Conservation (phyloP, 306 rosid species). For the Purshia tridentata region DNA sequence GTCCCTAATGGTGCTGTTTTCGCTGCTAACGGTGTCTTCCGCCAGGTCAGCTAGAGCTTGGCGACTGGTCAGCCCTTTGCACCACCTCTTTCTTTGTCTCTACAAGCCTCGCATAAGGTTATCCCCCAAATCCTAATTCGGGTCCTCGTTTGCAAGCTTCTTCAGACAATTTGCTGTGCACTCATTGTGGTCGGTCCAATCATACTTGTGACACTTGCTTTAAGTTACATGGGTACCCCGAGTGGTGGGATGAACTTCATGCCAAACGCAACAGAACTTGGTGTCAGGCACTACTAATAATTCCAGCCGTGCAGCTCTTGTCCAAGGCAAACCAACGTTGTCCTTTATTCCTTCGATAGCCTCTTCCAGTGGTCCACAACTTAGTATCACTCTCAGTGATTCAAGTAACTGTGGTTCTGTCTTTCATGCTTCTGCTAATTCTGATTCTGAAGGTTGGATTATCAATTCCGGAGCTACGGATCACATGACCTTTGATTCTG, state of each 20-base stretch:
- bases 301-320: not conserved
- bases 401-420: not conserved
- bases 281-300: too few species aligned
- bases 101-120: too few species aligned
- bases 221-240: too few species aligned
- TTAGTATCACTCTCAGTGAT: not conserved
- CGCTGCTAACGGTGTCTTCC: too few species aligned
- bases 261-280: too few species aligned
- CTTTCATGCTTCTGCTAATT: not conserved
- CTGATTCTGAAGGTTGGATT: not conserved
- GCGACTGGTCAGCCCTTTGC: too few species aligned
- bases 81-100: too few species aligned
- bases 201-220: conserved; percentile 6
- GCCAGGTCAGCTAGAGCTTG: too few species aligned
- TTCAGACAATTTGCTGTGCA: too few species aligned
- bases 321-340: not conserved
- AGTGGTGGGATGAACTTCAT: not conserved
- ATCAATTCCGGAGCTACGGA: not conserved
- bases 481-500: not conserved
- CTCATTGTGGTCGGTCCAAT: not conserved
- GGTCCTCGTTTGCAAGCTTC: too few species aligned
- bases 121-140: too few species aligned
- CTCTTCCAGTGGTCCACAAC: not conserved
- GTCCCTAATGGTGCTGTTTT: too few species aligned
- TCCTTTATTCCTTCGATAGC: not conserved